These are phyloP conservation scores for Solanum gracilifrons DNA, from an alignment of 257 asterid genomes.

Conservation along the genomic window DNA sequence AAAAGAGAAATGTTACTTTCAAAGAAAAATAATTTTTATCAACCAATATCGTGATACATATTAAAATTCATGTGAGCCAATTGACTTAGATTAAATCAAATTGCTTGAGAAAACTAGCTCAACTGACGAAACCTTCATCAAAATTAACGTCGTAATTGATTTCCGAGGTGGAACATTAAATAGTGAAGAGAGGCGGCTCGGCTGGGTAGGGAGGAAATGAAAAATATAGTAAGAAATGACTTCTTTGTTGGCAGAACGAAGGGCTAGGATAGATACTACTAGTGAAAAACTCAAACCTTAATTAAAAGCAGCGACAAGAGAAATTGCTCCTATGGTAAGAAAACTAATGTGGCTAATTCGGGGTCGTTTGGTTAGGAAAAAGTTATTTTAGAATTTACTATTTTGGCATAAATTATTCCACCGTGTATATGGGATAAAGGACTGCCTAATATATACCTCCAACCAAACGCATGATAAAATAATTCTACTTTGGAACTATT, in stretches of 20 bases:
- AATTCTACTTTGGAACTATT: no score
- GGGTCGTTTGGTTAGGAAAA: not conserved
- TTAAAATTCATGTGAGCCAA: not conserved
- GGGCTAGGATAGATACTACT: no score
- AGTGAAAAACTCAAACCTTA: not conserved
- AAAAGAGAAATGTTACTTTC: not conserved
- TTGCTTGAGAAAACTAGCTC: not conserved
- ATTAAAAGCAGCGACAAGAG: not conserved
- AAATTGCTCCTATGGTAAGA: not conserved
- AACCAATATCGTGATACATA: not conserved
- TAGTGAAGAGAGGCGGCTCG: not conserved
- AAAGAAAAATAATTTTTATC: not conserved
- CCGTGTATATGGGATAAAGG: no score
- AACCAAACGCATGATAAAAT: no score
- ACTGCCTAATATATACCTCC: no score
- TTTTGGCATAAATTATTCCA: no score
- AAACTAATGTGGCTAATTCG: no score
- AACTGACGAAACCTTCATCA: not conserved
- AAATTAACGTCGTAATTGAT: not conserved
- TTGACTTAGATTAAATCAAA: not conserved
- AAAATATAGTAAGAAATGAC: no score
- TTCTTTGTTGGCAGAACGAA: not conserved
- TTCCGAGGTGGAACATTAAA: not conserved
- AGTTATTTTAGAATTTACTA: no score
- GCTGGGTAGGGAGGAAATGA: not conserved